Conservation (phyloP, 2,329 filamentous ascomycete genomes). For the Aspergillus tanneri region DNA sequence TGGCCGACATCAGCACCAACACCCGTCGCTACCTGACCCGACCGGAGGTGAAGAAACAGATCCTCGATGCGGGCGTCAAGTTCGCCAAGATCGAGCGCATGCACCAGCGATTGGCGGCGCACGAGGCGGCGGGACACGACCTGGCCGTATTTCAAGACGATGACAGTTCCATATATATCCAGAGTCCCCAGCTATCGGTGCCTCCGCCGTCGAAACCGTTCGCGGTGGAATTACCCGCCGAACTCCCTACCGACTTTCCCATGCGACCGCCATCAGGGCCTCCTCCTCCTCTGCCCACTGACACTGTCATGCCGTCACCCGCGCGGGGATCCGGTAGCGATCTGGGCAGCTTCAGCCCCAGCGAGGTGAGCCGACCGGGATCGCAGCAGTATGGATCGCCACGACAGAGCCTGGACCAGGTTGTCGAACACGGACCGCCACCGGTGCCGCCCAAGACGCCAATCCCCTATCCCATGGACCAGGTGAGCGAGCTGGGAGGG, state of each 20-base stretch:
- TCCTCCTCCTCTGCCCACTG: slow-evolving; percentile 29
- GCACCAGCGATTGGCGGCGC: slow-evolving; percentile 64
- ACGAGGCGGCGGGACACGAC: slow-evolving; percentile 37
- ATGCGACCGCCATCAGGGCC: slow-evolving; percentile 17
- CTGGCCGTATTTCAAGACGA: slow-evolving; percentile 32
- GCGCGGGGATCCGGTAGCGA: slow-evolving; percentile 30
- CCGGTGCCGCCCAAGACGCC: slow-evolving; percentile 77
- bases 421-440: slow-evolving; percentile 48
- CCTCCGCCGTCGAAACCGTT: slow-evolving; percentile 47
- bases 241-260: slow-evolving; percentile 42
- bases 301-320: slow-evolving; percentile 24
- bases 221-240: slow-evolving; percentile 61
- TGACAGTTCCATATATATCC: slow-evolving; percentile 20
- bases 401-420: slow-evolving; percentile 37
- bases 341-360: slow-evolving; percentile 35
- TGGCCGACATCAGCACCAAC: slow-evolving; percentile 92
- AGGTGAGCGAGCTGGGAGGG: slow-evolving; percentile 24
- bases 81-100: slow-evolving; percentile 79
- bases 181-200: slow-evolving; percentile 27
- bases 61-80: slow-evolving; percentile 72
- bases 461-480: slow-evolving; percentile 53
- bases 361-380: slow-evolving; percentile 34
- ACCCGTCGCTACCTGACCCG: slow-evolving; percentile 80
- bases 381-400: slow-evolving; percentile 32
- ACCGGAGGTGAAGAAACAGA: slow-evolving; percentile 72